phyloP scores from a whole-genome alignment of 129 eudicot species.

The Pulicaria dysenterica region DNA sequence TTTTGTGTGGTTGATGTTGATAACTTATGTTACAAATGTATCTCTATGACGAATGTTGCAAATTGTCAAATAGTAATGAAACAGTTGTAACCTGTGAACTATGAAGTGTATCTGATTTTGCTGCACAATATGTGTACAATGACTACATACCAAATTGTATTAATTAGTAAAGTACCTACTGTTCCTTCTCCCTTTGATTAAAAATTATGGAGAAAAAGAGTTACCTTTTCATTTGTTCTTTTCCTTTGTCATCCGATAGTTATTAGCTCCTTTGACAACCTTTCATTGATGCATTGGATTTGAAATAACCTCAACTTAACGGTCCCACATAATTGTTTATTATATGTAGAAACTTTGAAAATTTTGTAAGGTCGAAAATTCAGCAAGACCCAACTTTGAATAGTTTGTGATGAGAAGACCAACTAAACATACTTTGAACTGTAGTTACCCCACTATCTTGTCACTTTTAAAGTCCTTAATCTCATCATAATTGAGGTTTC shows the following conservation, averaged over 20 bases:
- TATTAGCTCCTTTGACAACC: background rate
- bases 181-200: background rate
- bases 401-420: slow-evolving; percentile 11
- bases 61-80: background rate
- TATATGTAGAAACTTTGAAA: slow-evolving; percentile 1
- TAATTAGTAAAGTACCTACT: background rate
- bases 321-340: background rate
- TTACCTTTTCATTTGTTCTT: slow-evolving; percentile 19
- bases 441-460: slow-evolving; percentile 46
- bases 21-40: background rate
- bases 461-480: slow-evolving; percentile 38
- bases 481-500: slow-evolving; percentile 41
- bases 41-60: background rate
- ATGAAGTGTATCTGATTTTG: slow-evolving; percentile 8
- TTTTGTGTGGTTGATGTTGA: background rate
- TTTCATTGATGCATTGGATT: slow-evolving; percentile 12
- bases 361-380: slow-evolving; percentile 7
- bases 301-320: background rate
- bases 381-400: slow-evolving; percentile 1
- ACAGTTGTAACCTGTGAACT: slow-evolving; percentile 1
- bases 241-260: background rate
- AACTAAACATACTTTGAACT: slow-evolving; percentile 41
- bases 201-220: background rate
- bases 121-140: slow-evolving; percentile 10
- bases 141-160: slow-evolving; percentile 9